A percentile compares a stretch with the other conserved stretches of the same genome.
These are phyloP conservation scores for Ilex aquifolium DNA, from an alignment of 257 asterid genomes.

Conservation along the genomic window DNA sequence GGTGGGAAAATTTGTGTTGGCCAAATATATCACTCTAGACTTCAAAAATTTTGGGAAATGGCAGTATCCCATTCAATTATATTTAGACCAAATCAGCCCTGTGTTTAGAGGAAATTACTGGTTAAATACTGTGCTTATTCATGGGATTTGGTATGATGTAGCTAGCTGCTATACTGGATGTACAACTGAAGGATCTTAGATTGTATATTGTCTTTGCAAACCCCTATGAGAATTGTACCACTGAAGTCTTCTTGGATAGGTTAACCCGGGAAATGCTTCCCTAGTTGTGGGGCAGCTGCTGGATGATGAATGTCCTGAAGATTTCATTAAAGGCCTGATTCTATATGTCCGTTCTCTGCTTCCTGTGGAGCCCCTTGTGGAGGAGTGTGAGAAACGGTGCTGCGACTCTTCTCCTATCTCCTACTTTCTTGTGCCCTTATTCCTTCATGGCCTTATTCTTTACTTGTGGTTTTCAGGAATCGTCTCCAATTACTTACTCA, in stretches of 20 bases:
- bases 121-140: background rate
- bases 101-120: background rate
- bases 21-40: too few species aligned
- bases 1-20: too few species aligned
- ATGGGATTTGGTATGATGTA: background rate
- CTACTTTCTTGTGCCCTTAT: background rate
- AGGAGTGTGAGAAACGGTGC: slow-evolving; percentile 96
- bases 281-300: slow-evolving; percentile 96
- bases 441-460: slow-evolving; percentile 14
- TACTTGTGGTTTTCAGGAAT: slow-evolving; percentile 50
- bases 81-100: background rate
- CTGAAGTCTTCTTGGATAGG: slow-evolving; percentile 60
- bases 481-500: slow-evolving; percentile 96
- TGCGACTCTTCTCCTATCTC: slow-evolving; percentile 5
- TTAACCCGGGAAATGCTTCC: slow-evolving; percentile 98
- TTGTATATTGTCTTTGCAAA: too few species aligned
- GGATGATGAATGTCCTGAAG: slow-evolving; percentile 98
- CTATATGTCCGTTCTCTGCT: slow-evolving; percentile 95
- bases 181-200: background rate
- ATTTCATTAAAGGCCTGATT: slow-evolving; percentile 92
- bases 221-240: background rate
- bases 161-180: too few species aligned
- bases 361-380: slow-evolving; percentile 98
- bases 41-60: background rate
- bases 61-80: background rate